Evolutionary conservation across 352 stramenopile species (phyloP).

Genomic region (Phytophthora quininea): DNA sequence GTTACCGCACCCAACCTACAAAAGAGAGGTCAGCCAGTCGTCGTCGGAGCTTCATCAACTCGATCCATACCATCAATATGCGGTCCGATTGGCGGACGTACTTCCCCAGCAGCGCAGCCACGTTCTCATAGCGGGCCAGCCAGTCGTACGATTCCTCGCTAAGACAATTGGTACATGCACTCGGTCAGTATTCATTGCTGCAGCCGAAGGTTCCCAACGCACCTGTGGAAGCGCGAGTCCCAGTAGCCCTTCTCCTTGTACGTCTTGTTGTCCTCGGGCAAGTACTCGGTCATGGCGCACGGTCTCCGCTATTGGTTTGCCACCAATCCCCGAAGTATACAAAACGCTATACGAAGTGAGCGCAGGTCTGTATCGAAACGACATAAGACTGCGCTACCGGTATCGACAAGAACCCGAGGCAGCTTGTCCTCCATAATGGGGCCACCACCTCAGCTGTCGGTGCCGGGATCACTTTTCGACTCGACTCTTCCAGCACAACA

Average conservation of each 20-base stretch:
- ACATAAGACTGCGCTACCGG: background rate
- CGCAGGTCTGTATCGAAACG: too few species aligned
- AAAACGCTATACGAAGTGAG: too few species aligned
- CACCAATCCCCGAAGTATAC: too few species aligned
- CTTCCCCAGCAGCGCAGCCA: slow-evolving; percentile 45
- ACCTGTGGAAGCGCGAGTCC: slow-evolving; percentile 70
- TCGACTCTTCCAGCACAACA: slow-evolving; percentile 30
- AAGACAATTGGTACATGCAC: background rate
- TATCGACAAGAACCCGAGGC: background rate
- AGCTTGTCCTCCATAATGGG: too few species aligned
- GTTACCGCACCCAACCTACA: slow-evolving; percentile 77
- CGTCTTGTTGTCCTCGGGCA: slow-evolving; percentile 56
- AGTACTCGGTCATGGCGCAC: slow-evolving; percentile 38
- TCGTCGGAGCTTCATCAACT: background rate
- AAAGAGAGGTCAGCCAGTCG: slow-evolving; percentile 8
- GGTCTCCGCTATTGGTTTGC: background rate
- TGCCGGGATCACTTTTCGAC: slow-evolving; percentile 24
- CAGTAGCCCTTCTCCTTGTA: slow-evolving; percentile 81
- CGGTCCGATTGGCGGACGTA: slow-evolving; percentile 48
- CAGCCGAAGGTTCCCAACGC: background rate
- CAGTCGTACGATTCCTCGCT: slow-evolving; percentile 85
- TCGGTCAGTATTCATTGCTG: slow-evolving; percentile 4
- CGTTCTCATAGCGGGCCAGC: slow-evolving; percentile 60
- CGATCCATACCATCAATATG: slow-evolving; percentile 49
- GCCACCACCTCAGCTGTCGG: too few species aligned